Evolutionary conservation across 352 stramenopile species (phyloP).

Genomic region (Globisporangium paroecandrum): DNA sequence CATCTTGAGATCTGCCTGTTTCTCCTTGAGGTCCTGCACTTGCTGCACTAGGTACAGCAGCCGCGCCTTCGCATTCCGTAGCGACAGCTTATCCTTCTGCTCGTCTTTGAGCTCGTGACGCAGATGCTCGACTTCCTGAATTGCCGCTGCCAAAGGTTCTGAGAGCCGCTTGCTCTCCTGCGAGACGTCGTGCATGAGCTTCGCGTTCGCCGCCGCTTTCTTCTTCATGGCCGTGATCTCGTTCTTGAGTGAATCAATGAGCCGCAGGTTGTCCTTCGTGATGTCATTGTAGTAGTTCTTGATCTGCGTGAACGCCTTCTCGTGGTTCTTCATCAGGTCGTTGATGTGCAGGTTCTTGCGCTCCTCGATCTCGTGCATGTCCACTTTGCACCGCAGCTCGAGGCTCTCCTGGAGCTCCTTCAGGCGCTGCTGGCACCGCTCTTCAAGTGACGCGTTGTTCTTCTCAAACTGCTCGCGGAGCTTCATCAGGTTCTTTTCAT

Average conservation of each 20-base stretch:
- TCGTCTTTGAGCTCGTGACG: slow-evolving; percentile 88
- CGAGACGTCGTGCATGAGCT: slow-evolving; percentile 91
- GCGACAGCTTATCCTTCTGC: slow-evolving; percentile 89
- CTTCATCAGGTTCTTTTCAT: slow-evolving; percentile 92
- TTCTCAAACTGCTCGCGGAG: slow-evolving; percentile 89
- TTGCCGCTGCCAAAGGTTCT: slow-evolving; percentile 79
- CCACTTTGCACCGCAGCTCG: slow-evolving; percentile 89
- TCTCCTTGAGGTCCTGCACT: slow-evolving; percentile 54
- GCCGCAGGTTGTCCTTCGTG: slow-evolving; percentile 90
- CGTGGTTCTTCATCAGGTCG: slow-evolving; percentile 93
- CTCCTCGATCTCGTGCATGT: slow-evolving; percentile 93
- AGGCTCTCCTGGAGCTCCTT: slow-evolving; percentile 79
- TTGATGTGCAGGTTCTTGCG: slow-evolving; percentile 96
- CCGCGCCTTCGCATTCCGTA: slow-evolving; percentile 86
- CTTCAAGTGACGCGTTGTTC: slow-evolving; percentile 72
- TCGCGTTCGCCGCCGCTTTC: slow-evolving; percentile 87
- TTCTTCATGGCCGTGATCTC: slow-evolving; percentile 93
- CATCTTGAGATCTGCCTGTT: slow-evolving; percentile 63
- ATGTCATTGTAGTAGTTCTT: slow-evolving; percentile 97
- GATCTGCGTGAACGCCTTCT: slow-evolving; percentile 92
- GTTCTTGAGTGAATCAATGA: slow-evolving; percentile 91
- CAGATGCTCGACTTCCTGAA: slow-evolving; percentile 88
- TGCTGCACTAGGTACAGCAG: slow-evolving; percentile 78
- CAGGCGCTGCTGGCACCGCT: slow-evolving; percentile 68
- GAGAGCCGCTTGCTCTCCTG: slow-evolving; percentile 92